Conservation (phyloP, 768 basidiomycete genomes). For the Lyophyllum decastes region DNA sequence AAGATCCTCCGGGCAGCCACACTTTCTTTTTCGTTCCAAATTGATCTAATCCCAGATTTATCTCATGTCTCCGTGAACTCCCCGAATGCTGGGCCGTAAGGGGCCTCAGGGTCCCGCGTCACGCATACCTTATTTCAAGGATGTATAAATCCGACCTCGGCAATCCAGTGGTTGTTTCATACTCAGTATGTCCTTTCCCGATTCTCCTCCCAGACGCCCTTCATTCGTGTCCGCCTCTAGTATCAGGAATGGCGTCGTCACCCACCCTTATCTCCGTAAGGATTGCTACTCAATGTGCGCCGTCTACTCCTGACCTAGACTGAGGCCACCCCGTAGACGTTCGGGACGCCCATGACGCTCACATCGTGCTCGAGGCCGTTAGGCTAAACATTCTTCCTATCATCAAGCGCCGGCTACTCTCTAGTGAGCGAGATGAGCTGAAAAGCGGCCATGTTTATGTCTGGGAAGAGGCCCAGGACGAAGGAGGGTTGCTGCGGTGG, state of each 20-base stretch:
- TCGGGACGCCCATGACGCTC: slow-evolving; percentile 79
- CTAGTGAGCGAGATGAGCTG: slow-evolving; percentile 69
- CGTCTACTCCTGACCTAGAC: not conserved
- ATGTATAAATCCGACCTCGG: slow-evolving; percentile 22
- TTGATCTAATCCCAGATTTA: slow-evolving; percentile 17
- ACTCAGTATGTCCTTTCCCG: slow-evolving; percentile 19
- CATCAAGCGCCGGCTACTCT: slow-evolving; percentile 68
- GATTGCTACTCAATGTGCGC: slow-evolving; percentile 1
- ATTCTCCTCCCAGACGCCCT: slow-evolving; percentile 20
- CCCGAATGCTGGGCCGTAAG: slow-evolving; percentile 30
- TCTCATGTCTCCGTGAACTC: slow-evolving; percentile 39
- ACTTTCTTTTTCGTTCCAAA: slow-evolving; percentile 13
- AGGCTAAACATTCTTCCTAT: slow-evolving; percentile 69
- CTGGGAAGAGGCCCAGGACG: slow-evolving; percentile 85
- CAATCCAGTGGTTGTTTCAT: slow-evolving; percentile 11
- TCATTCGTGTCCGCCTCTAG: slow-evolving; percentile 20
- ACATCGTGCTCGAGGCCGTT: slow-evolving; percentile 76
- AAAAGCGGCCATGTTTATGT: slow-evolving; percentile 78
- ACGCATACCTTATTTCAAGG: slow-evolving; percentile 26
- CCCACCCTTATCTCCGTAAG: slow-evolving; percentile 52
- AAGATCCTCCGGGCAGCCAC: slow-evolving; percentile 6
- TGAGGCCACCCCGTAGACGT: slow-evolving; percentile 48
- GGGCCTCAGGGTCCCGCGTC: slow-evolving; percentile 27
- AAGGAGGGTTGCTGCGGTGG: slow-evolving; percentile 70
- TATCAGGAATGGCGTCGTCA: slow-evolving; percentile 34